phyloP scores from a whole-genome alignment of 352 stramenopile genomes.

The Globisporangium alternatum region DNA sequence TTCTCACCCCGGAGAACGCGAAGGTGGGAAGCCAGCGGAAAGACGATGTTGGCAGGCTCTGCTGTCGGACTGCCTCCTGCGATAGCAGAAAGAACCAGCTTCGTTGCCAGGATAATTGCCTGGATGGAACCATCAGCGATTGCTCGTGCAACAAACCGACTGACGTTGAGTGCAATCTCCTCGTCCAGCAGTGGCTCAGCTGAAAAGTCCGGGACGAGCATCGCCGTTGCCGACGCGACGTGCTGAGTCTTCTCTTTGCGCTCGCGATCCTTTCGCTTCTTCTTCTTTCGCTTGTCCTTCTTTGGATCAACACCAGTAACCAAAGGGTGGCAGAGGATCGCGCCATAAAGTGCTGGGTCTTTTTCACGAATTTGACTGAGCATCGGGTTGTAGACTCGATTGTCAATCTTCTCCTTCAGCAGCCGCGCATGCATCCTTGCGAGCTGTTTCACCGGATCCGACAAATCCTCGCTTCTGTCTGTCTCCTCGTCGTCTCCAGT shows the following conservation, averaged over 20 bases:
- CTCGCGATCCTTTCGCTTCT: slow-evolving; percentile 81
- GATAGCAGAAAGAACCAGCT: slow-evolving; percentile 58
- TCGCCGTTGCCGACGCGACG: slow-evolving; percentile 30
- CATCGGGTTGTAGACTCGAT: slow-evolving; percentile 77
- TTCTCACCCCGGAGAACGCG: slow-evolving; percentile 71
- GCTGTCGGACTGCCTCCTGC: slow-evolving; percentile 17
- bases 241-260: slow-evolving; percentile 62
- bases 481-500: slow-evolving; percentile 58
- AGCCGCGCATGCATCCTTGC: slow-evolving; percentile 52
- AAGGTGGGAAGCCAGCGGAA: slow-evolving; percentile 67
- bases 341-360: slow-evolving; percentile 78
- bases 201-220: slow-evolving; percentile 72
- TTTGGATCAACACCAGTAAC: slow-evolving; percentile 73
- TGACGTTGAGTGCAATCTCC: slow-evolving; percentile 63
- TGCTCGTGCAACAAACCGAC: slow-evolving; percentile 70
- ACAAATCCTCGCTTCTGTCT: slow-evolving; percentile 37
- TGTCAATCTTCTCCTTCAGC: slow-evolving; percentile 67
- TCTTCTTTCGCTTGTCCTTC: slow-evolving; percentile 84
- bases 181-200: slow-evolving; percentile 46
- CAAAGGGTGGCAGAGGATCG: slow-evolving; percentile 82
- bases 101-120: slow-evolving; percentile 65
- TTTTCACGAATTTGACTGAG: slow-evolving; percentile 72
- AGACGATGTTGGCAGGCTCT: slow-evolving; percentile 22
- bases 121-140: slow-evolving; percentile 78
- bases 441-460: slow-evolving; percentile 43